phyloP scores from a whole-genome alignment of 441 rosid genomes.

The Viola pubescens region DNA sequence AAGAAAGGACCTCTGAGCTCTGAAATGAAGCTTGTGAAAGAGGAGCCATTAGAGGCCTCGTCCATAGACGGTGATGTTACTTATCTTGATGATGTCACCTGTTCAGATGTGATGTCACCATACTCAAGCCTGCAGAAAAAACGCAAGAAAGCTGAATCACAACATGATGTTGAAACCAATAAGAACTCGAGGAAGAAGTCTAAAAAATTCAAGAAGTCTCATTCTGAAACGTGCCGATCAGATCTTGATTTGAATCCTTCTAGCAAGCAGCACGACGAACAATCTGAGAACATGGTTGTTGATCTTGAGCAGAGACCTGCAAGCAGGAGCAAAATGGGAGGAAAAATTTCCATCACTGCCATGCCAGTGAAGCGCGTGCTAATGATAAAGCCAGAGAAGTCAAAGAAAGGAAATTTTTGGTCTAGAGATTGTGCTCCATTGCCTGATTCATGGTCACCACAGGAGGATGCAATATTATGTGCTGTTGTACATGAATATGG shows the following conservation, averaged over 20 bases:
- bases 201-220: conserved; percentile 59
- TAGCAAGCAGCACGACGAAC: conserved; percentile 38
- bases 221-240: conserved; percentile 25
- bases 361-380: conserved; percentile 84
- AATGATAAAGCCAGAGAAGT: conserved; percentile 82
- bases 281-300: conserved; percentile 23
- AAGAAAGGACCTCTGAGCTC: conserved; percentile 82
- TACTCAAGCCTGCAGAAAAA: conserved; percentile 43
- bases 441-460: conserved; percentile 92
- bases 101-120: conserved; percentile 44
- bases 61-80: conserved; percentile 50
- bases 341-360: conserved; percentile 70
- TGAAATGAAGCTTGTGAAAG: conserved; percentile 50
- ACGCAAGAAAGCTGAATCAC: conserved; percentile 56
- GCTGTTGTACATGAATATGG: conserved; percentile 99
- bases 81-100: conserved; percentile 41
- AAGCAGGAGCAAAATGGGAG: conserved; percentile 66
- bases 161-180: conserved; percentile 38
- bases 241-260: conserved; percentile 38
- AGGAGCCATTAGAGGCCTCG: conserved; percentile 47
- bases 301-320: conserved; percentile 62
- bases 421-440: conserved; percentile 91
- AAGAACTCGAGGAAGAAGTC: conserved; percentile 65
- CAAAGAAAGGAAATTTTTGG: conserved; percentile 88
- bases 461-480: conserved; percentile 97